A percentile compares a stretch with the other conserved stretches of the same genome.
phyloP scores from a whole-genome alignment of 495 filamentous ascomycete genomes.

The Hypoxylon lenormandii region DNA sequence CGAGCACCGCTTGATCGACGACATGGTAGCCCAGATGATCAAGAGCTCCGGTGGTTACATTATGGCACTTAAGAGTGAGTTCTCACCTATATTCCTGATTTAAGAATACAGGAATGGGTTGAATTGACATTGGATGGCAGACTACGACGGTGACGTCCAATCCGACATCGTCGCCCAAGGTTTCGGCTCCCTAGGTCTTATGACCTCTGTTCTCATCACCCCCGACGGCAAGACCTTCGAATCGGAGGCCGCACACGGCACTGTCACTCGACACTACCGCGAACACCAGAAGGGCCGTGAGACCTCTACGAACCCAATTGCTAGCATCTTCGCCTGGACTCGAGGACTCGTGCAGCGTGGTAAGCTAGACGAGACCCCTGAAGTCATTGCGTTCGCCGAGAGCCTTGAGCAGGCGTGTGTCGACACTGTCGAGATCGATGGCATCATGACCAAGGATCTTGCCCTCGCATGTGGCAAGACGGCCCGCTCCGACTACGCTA shows the following conservation, averaged over 20 bases:
- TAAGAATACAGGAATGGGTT: slow-evolving; percentile 11
- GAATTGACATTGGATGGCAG: slow-evolving; percentile 54
- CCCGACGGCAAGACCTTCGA: slow-evolving; percentile 96
- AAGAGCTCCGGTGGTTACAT: slow-evolving; percentile 94
- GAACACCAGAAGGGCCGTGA: slow-evolving; percentile 97
- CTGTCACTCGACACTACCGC: slow-evolving; percentile 97
- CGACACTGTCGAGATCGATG: slow-evolving; percentile 90
- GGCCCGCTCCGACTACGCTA: slow-evolving; percentile 83
- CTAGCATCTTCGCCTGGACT: slow-evolving; percentile 98
- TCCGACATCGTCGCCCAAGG: slow-evolving; percentile 98
- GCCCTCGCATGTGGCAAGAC: slow-evolving; percentile 90
- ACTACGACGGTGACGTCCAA: slow-evolving; percentile 99
- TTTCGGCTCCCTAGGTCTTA: slow-evolving; percentile 96
- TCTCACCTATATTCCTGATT: background rate
- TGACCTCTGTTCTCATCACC: slow-evolving; percentile 97
- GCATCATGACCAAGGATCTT: slow-evolving; percentile 98
- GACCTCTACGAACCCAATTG: slow-evolving; percentile 98
- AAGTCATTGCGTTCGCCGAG: slow-evolving; percentile 88
- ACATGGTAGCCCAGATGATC: slow-evolving; percentile 99
- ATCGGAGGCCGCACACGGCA: slow-evolving; percentile 97
- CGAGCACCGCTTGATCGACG: slow-evolving; percentile 97
- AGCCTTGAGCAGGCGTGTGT: slow-evolving; percentile 92
- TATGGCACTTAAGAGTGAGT: slow-evolving; percentile 96
- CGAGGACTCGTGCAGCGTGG: slow-evolving; percentile 93
- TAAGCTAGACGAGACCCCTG: slow-evolving; percentile 86